These are phyloP conservation scores for Xylaria multiplex DNA, from an alignment of 2,329 filamentous ascomycete species.

Conservation along the genomic window DNA sequence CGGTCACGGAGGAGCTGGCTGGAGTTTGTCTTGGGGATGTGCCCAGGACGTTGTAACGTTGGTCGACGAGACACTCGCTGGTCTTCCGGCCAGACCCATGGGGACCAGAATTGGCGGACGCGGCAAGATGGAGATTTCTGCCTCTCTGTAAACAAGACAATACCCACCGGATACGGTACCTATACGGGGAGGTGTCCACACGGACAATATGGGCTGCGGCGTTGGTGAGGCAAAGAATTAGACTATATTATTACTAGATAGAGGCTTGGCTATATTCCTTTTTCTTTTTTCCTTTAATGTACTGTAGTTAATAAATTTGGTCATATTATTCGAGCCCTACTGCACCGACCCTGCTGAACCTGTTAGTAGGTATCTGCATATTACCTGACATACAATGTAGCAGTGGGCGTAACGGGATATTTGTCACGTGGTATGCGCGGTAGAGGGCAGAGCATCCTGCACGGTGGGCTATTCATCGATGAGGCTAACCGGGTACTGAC, in stretches of 20 bases:
- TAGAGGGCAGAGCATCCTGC: neutral
- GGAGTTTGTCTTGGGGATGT: slow-evolving; percentile 55
- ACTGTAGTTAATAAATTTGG: neutral
- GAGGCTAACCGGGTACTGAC: neutral
- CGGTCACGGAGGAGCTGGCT: slow-evolving; percentile 57
- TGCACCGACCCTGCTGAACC: too few relatives aligned
- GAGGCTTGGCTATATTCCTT: neutral
- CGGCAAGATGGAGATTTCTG: slow-evolving; percentile 38
- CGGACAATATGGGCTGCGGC: slow-evolving; percentile 13
- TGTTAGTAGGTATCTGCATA: too few relatives aligned
- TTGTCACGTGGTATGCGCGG: slow-evolving; percentile 3
- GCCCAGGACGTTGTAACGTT: slow-evolving; percentile 51
- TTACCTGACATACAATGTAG: too few relatives aligned
- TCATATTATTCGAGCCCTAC: too few relatives aligned
- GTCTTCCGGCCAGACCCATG: slow-evolving; percentile 47
- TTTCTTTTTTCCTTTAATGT: neutral
- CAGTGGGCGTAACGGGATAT: neutral
- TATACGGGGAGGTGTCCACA: slow-evolving; percentile 16
- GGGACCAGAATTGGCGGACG: slow-evolving; percentile 41
- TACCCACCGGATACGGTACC: neutral
- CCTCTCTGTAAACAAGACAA: slow-evolving; percentile 22
- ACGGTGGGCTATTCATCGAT: neutral
- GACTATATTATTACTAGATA: neutral
- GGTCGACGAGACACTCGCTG: slow-evolving; percentile 51
- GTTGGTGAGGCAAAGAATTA: slow-evolving; percentile 1